Evolutionary conservation across 345 rosid genomes (phyloP).

Genomic region (Linum usitatissimum): DNA sequence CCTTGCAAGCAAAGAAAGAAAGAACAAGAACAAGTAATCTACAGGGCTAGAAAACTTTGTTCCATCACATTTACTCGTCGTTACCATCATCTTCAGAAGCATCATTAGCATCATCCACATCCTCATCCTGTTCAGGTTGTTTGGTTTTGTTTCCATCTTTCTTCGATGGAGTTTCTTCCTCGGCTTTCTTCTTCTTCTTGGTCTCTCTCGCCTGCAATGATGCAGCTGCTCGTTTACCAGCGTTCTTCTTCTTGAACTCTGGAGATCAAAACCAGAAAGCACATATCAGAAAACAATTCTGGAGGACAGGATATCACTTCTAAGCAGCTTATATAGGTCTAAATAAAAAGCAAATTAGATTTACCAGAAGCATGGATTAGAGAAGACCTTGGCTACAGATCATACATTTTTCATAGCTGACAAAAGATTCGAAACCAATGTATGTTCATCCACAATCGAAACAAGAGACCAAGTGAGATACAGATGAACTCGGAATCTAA

Average conservation of each 20-base stretch:
- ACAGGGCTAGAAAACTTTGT: neutral
- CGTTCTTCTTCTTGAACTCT: neutral
- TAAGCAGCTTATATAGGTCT: no score
- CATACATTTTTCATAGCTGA: no score
- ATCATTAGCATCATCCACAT: neutral
- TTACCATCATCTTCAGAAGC: neutral
- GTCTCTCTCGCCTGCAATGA: neutral
- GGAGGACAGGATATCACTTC: no score
- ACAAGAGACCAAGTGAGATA: no score
- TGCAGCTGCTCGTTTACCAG: neutral
- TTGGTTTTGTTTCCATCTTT: neutral
- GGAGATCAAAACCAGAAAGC: neutral
- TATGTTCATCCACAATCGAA: no score
- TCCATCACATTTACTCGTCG: neutral
- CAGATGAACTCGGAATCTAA: no score
- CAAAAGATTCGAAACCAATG: no score
- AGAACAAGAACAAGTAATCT: neutral
- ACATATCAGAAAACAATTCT: neutral
- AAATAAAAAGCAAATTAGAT: no score
- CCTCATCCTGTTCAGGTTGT: neutral
- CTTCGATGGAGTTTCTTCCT: neutral
- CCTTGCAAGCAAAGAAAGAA: no score
- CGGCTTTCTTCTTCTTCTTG: neutral
- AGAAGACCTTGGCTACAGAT: no score
- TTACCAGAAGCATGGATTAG: no score